Percentiles rank a stretch among this genome's conserved stretches.
Evolutionary conservation across 192 early-diverging fungal species (phyloP).

Genomic region (Coemansia sp.): DNA sequence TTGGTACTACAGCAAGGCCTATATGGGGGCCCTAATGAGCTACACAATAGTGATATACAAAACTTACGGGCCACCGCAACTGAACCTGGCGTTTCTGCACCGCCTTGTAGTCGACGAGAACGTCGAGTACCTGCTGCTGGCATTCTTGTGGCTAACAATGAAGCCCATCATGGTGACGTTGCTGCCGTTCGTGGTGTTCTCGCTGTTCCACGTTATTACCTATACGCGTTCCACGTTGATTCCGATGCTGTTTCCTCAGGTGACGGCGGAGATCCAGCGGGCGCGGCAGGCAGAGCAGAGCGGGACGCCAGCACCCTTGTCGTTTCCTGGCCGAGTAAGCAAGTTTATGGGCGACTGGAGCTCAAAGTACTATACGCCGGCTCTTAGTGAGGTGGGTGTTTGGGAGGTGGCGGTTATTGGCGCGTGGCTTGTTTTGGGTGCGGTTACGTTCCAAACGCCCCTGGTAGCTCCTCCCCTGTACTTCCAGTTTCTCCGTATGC

Average conservation of each 20-base stretch:
- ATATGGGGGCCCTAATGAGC: constrained; percentile 35
- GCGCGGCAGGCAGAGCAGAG: constrained; percentile 15
- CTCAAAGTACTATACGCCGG: constrained; percentile 35
- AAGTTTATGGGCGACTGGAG: constrained; percentile 41
- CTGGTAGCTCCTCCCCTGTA: constrained; percentile 35
- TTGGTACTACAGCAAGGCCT: constrained; percentile 47
- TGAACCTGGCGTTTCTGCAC: constrained; percentile 39
- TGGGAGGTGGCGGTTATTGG: constrained; percentile 49
- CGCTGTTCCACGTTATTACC: constrained; percentile 47
- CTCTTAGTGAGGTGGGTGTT: constrained; percentile 42
- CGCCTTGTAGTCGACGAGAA: constrained; percentile 48
- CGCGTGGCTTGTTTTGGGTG: constrained; percentile 36
- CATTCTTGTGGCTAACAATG: constrained; percentile 31
- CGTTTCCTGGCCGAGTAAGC: constrained; percentile 27
- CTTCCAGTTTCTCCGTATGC: constrained; percentile 43
- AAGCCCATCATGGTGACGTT: constrained; percentile 33
- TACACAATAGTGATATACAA: constrained; percentile 53
- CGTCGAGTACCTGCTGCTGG: constrained; percentile 46
- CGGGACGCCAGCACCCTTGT: constrained; percentile 5
- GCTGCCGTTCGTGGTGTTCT: constrained; percentile 50
- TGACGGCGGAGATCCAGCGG: constrained; percentile 36
- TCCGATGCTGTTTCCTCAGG: constrained; percentile 26
- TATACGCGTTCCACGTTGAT: constrained; percentile 40
- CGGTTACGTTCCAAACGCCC: constrained; percentile 43
- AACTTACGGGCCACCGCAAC: constrained; percentile 48